Evolutionary conservation across 345 rosid species (phyloP).

Genomic region (Hirschfeldia incana): DNA sequence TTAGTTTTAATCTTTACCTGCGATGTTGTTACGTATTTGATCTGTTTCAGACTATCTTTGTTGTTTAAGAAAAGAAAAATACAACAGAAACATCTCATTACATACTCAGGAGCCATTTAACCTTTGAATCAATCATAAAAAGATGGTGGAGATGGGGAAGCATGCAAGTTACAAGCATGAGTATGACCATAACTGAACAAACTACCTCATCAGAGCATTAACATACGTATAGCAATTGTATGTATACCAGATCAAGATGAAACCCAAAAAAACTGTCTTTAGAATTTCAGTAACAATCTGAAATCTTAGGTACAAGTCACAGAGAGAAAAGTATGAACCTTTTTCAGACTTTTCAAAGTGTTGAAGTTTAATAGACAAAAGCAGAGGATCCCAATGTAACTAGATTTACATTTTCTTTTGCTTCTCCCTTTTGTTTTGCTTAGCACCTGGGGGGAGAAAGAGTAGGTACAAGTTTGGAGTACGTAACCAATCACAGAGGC

Average conservation of each 20-base stretch:
- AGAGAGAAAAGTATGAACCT: conserved; percentile 9
- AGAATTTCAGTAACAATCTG: not conserved
- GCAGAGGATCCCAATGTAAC: conserved; percentile 36
- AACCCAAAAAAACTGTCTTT: conserved; percentile 1
- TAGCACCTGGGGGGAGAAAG: conserved; percentile 63
- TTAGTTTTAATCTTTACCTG: not conserved
- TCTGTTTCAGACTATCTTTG: not conserved
- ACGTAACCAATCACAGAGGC: not conserved
- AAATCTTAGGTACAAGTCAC: conserved; percentile 18
- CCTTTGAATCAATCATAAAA: conserved; percentile 51
- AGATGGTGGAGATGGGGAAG: conserved; percentile 22
- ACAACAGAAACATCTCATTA: conserved; percentile 53
- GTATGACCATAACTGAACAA: not conserved
- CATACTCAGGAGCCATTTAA: conserved; percentile 97
- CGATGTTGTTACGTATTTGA: not conserved
- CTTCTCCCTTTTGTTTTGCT: conserved; percentile 23
- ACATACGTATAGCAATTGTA: not conserved
- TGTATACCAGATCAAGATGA: conserved; percentile 5
- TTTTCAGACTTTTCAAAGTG: not conserved
- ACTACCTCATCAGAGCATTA: conserved; percentile 11
- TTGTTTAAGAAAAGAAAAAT: not conserved
- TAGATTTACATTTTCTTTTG: conserved; percentile 24
- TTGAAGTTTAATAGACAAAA: conserved; percentile 30
- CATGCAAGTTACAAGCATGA: not conserved
- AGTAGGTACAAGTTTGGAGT: not conserved